A percentile compares a stretch with the other conserved stretches of the same genome.
Conservation (phyloP, 2,329 filamentous ascomycete species). For the Cercospora janseana region DNA sequence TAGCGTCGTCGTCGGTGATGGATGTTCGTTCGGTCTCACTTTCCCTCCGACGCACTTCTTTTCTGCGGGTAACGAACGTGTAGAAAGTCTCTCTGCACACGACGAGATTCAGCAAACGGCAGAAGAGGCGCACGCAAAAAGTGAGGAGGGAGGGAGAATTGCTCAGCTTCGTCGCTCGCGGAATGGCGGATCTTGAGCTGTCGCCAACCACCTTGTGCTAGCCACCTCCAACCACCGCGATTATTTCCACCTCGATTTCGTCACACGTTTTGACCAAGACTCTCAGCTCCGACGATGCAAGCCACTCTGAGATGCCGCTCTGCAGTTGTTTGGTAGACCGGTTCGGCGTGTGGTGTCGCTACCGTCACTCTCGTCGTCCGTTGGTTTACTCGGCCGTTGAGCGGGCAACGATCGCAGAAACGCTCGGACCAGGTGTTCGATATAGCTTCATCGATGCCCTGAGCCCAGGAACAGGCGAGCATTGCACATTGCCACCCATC, state of each 20-base stretch:
- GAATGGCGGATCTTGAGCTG: neutral
- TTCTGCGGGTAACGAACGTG: slow-evolving; percentile 9
- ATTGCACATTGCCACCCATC: too few relatives aligned
- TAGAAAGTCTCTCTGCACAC: neutral
- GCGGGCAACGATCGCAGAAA: neutral
- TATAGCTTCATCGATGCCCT: neutral
- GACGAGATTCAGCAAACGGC: neutral
- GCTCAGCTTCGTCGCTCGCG: slow-evolving; percentile 7
- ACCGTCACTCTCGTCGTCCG: neutral
- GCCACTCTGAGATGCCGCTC: neutral
- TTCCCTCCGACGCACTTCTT: neutral
- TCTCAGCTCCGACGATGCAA: neutral
- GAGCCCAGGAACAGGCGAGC: neutral
- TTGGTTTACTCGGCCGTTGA: neutral
- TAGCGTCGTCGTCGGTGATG: neutral
- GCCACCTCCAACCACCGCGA: slow-evolving; percentile 7
- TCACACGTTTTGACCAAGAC: neutral
- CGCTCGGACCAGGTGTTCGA: slow-evolving; percentile 12
- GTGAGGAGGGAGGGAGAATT: slow-evolving; percentile 1
- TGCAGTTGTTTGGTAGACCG: neutral
- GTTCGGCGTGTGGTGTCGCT: neutral
- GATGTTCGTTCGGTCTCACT: too few relatives aligned
- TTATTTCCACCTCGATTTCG: slow-evolving; percentile 2
- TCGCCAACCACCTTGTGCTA: slow-evolving; percentile 10
- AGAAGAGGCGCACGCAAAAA: neutral